Percentiles rank a stretch among this genome's conserved stretches.
phyloP scores from a whole-genome alignment of 768 basidiomycete species.

The Fistulinella prunicolor region DNA sequence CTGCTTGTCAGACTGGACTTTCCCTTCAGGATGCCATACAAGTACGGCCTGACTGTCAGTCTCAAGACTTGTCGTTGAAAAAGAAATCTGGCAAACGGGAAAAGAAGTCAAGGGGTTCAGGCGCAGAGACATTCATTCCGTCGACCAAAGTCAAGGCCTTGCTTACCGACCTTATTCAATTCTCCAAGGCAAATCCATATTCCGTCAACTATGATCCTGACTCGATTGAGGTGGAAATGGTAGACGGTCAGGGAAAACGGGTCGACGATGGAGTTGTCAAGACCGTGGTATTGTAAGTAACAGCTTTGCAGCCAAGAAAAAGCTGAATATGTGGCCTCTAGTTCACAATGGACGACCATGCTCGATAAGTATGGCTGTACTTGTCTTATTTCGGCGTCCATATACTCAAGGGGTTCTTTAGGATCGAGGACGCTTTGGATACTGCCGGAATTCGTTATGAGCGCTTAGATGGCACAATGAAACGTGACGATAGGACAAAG shows the following conservation, averaged over 20 bases:
- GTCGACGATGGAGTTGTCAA: slow-evolving; percentile 74
- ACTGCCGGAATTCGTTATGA: slow-evolving; percentile 81
- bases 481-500: slow-evolving; percentile 85
- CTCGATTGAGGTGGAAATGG: slow-evolving; percentile 69
- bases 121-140: slow-evolving; percentile 58
- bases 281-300: slow-evolving; percentile 91
- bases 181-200: slow-evolving; percentile 81
- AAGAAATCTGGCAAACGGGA: slow-evolving; percentile 66
- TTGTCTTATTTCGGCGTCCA: not conserved
- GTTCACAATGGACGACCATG: slow-evolving; percentile 95
- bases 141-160: slow-evolving; percentile 91
- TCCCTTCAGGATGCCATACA: slow-evolving; percentile 76
- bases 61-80: slow-evolving; percentile 45
- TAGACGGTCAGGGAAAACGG: slow-evolving; percentile 69
- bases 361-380: slow-evolving; percentile 67
- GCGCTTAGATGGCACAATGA: slow-evolving; percentile 97
- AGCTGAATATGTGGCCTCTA: slow-evolving; percentile 31
- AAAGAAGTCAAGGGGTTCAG: slow-evolving; percentile 56
- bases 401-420: slow-evolving; percentile 26
- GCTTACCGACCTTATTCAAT: slow-evolving; percentile 72
- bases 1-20: slow-evolving; percentile 72
- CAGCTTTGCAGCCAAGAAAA: slow-evolving; percentile 12
- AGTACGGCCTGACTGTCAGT: slow-evolving; percentile 57
- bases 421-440: slow-evolving; percentile 88
- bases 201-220: slow-evolving; percentile 83